Base-by-base conservation (phyloP, 345 rosid genomes). In the Eutrema yunnanense region DNA sequence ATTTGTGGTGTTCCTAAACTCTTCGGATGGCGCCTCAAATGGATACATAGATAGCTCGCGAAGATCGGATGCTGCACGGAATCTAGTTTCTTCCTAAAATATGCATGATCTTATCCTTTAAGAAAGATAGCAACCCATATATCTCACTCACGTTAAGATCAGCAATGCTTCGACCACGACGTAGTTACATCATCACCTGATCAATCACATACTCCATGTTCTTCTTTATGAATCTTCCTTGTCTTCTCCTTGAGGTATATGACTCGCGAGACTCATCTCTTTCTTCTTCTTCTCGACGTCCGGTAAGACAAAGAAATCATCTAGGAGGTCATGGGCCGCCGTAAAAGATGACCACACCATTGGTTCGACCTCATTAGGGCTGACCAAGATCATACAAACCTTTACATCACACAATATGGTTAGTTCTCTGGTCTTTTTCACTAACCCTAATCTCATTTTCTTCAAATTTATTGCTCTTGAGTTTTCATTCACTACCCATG, bases 391-490 rank as follows among this genome's bases (percentile, higher is more conserved):
- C 0, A 87, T 64, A 49, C 90, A 85, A 5, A 84, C 88, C 2
- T 69, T 79, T 8, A 89, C 74, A 41, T 83, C 96, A 22, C 92
- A 87, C 2, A 87, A 79, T 8, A 84, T 84, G 11, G 82, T 79
- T 22, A 88, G 57, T 76, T 90, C 91, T 38, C 78, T 67, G 37
- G 81, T 84, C 59, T 90, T 90, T 82, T 88, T 90, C 63, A 81
- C 9, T n/a, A 90, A 22, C 0, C 86, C 92, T 71, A 65, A 19
- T 19, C 80, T 82, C 46, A 86, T 80, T 71, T 86, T 90, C 76
- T 81, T 88, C 49, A 80, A 81, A 3, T 83, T 82, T 9, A 78
- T 70, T 51, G 72, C 73, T 64, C 87, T 85, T 22, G 80, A 69
- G 3, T 78, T 69, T 40, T 82, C 85, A 46, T 81, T 78, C 13